phyloP scores from a whole-genome alignment of 148 eudicot genomes.

The Linanthus parryae region DNA sequence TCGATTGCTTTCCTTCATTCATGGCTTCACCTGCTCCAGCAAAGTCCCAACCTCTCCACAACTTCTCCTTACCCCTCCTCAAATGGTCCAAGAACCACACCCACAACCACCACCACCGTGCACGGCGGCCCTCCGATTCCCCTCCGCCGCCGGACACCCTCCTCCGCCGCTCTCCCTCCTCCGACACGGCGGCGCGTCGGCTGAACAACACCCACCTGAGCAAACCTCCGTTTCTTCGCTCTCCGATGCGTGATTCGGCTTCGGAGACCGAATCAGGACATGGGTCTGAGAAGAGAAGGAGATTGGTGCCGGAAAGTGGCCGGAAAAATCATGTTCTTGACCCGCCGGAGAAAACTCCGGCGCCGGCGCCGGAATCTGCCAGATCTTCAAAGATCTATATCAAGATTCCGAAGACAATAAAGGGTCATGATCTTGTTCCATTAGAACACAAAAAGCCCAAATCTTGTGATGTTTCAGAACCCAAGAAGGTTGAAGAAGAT shows the following conservation, averaged over 20 bases:
- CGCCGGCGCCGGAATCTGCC: no score
- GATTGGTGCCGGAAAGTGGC: not conserved
- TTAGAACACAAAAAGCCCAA: no score
- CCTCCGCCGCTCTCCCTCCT: constrained; percentile 9
- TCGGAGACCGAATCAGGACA: constrained; percentile 12
- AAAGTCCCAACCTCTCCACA: constrained; percentile 41
- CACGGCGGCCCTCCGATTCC: constrained; percentile 13
- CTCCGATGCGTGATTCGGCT: constrained; percentile 11
- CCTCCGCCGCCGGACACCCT: constrained; percentile 17
- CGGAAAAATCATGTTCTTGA: constrained; percentile 2
- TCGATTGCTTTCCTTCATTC: no score
- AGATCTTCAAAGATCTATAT: no score
- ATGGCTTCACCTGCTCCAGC: constrained; percentile 33
- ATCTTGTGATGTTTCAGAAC: no score
- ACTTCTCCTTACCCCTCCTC: constrained; percentile 25
- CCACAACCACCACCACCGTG: constrained; percentile 11
- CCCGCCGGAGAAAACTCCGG: not conserved
- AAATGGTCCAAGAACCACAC: constrained; percentile 22
- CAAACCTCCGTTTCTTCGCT: constrained; percentile 3
- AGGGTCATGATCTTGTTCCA: no score
- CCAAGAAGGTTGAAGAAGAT: constrained; percentile 1
- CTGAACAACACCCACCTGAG: constrained; percentile 1
- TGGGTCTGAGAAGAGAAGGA: constrained; percentile 2
- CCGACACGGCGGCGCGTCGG: constrained; percentile 3
- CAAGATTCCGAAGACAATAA: no score